A percentile compares a stretch with the other conserved stretches of the same genome.
Conservation (phyloP, 768 basidiomycete genomes). For the Boletus insuetus region DNA sequence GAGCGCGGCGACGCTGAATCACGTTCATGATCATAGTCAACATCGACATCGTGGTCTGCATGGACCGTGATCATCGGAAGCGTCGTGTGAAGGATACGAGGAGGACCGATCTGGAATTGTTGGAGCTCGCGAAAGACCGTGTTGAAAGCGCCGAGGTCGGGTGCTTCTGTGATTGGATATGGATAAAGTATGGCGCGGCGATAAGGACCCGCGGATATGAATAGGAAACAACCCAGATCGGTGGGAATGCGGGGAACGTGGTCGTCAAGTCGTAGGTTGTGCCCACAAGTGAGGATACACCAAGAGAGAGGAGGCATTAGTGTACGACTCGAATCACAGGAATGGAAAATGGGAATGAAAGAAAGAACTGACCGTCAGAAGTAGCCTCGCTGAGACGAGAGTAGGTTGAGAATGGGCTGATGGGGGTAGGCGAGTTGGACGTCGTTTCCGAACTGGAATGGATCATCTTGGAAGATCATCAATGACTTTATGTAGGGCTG, state of each 20-base stretch:
- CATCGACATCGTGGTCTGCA: conserved; percentile 9
- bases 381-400: conserved; percentile 48
- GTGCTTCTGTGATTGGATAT: conserved; percentile 44
- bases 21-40: conserved; percentile 20
- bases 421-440: conserved; percentile 31
- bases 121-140: conserved; percentile 66
- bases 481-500: conserved; percentile 1
- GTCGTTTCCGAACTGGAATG: conserved; percentile 37
- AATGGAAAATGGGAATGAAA: background rate
- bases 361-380: conserved; percentile 42
- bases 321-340: no score
- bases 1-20: conserved; percentile 31
- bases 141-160: conserved; percentile 71
- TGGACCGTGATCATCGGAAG: conserved; percentile 10
- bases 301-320: no score
- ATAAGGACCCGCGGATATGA: conserved; percentile 12
- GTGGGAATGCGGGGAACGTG: background rate
- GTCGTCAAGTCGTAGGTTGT: background rate
- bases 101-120: conserved; percentile 49
- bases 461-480: conserved; percentile 28
- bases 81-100: conserved; percentile 22
- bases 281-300: no score
- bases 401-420: conserved; percentile 40
- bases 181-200: background rate
- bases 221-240: background rate